Base-by-base conservation (phyloP, 805 yeast genomes). In the Starmerella sp. region DNA sequence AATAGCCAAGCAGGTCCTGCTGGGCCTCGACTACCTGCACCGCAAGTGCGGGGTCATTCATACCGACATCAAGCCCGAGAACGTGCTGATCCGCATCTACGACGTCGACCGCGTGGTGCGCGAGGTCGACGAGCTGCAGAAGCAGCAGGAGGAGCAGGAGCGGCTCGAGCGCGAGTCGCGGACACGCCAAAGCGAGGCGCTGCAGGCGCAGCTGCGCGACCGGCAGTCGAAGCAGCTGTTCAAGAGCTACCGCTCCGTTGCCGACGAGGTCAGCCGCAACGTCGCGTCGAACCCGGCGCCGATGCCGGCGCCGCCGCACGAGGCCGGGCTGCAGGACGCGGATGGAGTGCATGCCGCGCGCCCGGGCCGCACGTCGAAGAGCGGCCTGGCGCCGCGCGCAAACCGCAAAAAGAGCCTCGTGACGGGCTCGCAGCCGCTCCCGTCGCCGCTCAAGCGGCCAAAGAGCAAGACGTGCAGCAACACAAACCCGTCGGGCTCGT, bases 171-270 rank as follows among this genome's bases (percentile, higher is more conserved):
- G 48, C 37, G 32, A 31, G 32, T 5, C 11, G 6, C 6, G 22
- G 22, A 3, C 30, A 2, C 6, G 32, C 6, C 15, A 42, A 7
- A 5, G 30, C 35, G n/a, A 42, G 41, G 38, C n/a, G 15, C 29
- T 15, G 31, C 38, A 30, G 41, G 9, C 34, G 9, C 28, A 39
- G 11, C 30, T 39, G 28, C 13, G 11, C 8, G 28, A 15, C 2
- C 43, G 28, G 30, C 43, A 87, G 58, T 88, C 90, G 73, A 85
- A 87, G 66, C 90, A 82, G 68, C 75, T 91, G 61, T 93, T 91
- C 78, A 80, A 81, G 57, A 82, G 90, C 51, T 97, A 91, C 65
- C 91, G 90, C 67, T 97, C 98, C 44, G 75, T 83, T 22, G 79
- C 86, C 22, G 80, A 86, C 63, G 95, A 95, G 38, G 90, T 83